phyloP scores from a whole-genome alignment of 2,329 filamentous ascomycete genomes.

The Endocalyx cinctus region DNA sequence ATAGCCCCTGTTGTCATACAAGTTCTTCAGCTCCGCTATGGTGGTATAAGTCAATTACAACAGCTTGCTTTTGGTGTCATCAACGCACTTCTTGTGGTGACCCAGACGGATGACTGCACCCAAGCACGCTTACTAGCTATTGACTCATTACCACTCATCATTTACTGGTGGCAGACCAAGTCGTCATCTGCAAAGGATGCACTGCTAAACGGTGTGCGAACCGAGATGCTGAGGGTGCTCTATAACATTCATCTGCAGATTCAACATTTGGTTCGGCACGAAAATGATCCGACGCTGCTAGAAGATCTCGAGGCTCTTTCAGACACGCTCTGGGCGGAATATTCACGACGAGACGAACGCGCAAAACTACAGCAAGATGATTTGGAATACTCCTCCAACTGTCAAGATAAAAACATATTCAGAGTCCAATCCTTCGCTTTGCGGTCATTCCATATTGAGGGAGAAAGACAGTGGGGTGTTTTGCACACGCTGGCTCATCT shows the following conservation, averaged over 20 bases:
- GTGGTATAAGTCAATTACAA: slow-evolving; percentile 59
- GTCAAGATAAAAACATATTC: slow-evolving; percentile 40
- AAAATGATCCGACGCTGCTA: slow-evolving; percentile 33
- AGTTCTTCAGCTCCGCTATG: slow-evolving; percentile 55
- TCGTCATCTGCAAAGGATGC: slow-evolving; percentile 53
- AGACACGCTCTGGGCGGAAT: slow-evolving; percentile 72
- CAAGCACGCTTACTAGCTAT: slow-evolving; percentile 57
- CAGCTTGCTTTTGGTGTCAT: slow-evolving; percentile 71
- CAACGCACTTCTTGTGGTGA: slow-evolving; percentile 63
- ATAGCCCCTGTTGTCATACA: slow-evolving; percentile 54
- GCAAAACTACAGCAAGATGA: slow-evolving; percentile 77
- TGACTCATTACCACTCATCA: slow-evolving; percentile 65
- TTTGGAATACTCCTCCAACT: slow-evolving; percentile 52
- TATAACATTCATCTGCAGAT: slow-evolving; percentile 62
- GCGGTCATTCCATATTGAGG: slow-evolving; percentile 46
- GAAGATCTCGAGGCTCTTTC: slow-evolving; percentile 59
- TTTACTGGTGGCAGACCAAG: slow-evolving; percentile 73
- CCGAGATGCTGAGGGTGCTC: slow-evolving; percentile 73
- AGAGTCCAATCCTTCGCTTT: slow-evolving; percentile 48
- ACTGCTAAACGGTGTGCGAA: slow-evolving; percentile 59
- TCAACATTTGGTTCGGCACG: slow-evolving; percentile 48
- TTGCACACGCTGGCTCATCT: slow-evolving; percentile 55
- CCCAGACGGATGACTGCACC: slow-evolving; percentile 62
- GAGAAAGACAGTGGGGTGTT: slow-evolving; percentile 57
- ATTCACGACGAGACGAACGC: slow-evolving; percentile 64